Evolutionary conservation across 208 protist genomes (phyloP), one percentile per base, ranked within the genome.

Genomic region (Leishmania major): DNA sequence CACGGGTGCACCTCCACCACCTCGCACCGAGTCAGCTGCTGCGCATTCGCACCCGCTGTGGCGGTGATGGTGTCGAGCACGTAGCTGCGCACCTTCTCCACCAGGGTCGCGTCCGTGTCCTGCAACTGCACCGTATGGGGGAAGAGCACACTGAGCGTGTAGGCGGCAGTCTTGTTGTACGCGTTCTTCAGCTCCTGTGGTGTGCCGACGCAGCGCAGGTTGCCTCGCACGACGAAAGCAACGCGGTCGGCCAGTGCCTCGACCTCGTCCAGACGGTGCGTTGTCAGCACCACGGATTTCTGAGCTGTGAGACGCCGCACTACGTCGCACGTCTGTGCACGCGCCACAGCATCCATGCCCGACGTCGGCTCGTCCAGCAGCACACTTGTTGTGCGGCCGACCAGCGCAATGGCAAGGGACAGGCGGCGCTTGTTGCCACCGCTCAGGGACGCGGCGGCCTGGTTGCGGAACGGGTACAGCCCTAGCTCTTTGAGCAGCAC

Each of bases 361-460:
- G 93, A 90, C 13, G 96, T 97, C 22, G 97, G 97, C 82, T 98
- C 97, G 81, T 99, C 97, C 74, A 93, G 89, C 78, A 98, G 87
- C 64, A 98, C 85, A 59, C 82, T 85, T 31, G 89, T 92, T n/a
- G 90, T 91, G 71, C 92, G 92, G 28, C 97, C 96, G 62, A 99
- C 89, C 55, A 99, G 79, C 28, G 97, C 91, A 40, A 99, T 91
- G 75, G 94, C 95, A 15, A 97, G 84, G 19, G 90, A 94, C 67
- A 98, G 88, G 62, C 96, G 96, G 70, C 97, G 88, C 79, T 97
- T 96, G 82, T 98, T 98, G 55, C 96, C 96, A 37, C 95, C 95
- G 75, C 84, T 94, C 31, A 97, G 90, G 25, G 90, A 84, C 62
- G 78, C 81, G 53, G 90, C 87, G 2, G 89, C 53, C 82, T 90